phyloP scores from a whole-genome alignment of 2,329 filamentous ascomycete species.

The Chrysoporthe deuterocubensis region DNA sequence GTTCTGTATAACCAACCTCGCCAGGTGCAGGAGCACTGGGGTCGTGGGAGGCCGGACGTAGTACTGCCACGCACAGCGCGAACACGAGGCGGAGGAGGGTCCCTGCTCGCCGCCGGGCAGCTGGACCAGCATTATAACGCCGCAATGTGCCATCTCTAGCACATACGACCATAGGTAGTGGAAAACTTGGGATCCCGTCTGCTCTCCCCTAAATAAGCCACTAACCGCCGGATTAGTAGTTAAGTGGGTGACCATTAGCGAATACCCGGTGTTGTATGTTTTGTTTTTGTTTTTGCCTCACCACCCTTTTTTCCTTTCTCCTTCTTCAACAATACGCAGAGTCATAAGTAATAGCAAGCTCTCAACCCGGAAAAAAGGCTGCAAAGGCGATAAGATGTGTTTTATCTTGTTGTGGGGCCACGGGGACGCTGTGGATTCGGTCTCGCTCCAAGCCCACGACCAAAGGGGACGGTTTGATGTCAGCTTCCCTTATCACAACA shows the following conservation, averaged over 20 bases:
- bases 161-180: constrained; percentile 10
- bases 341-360: no score
- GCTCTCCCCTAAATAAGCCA: constrained; percentile 8
- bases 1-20: no score
- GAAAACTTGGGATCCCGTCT: constrained; percentile 5
- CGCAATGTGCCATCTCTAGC: accelerated
- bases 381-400: no score
- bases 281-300: background rate
- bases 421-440: background rate
- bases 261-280: constrained; percentile 10
- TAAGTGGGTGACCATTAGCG: constrained; percentile 10
- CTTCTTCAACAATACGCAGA: background rate
- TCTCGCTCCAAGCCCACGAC: background rate
- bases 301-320: background rate
- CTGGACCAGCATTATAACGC: background rate
- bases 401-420: no score
- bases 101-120: no score
- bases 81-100: no score
- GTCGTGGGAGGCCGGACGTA: no score
- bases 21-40: no score
- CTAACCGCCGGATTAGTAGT: constrained; percentile 7
- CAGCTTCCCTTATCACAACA: background rate
- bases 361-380: no score
- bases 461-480: no score
- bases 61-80: no score